Evolutionary conservation across 2,329 filamentous ascomycete genomes (phyloP), one percentile per base, ranked within the genome.

Genomic region (Xylaria polymorpha): DNA sequence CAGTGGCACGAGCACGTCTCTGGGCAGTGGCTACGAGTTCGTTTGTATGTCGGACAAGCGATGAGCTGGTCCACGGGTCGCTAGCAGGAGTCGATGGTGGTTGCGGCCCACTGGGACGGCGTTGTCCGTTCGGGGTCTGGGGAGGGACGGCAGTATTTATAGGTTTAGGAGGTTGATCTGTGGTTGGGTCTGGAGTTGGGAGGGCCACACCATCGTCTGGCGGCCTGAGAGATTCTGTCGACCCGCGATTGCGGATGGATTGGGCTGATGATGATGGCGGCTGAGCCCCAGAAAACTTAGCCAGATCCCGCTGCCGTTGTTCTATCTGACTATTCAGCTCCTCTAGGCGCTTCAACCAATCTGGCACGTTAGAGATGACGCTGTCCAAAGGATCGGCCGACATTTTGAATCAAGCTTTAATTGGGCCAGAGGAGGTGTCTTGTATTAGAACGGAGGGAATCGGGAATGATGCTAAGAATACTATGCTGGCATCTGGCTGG

Each of bases 311-410:
- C 80, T 91, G 89, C 67, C 89, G 87, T 75, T 86, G 82, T 67
- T 88, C 85, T 67, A 91, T 89, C 77, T 91, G 85, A 68, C 83
- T 82, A 75, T 84, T 89, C 66, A 91, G 83, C 61, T 89, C 85
- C 70, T 90, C 86, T 53, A 91, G 83, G 25, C 86, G 84, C 67
- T 81, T 81, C 44, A 87, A 80, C 89, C 89, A 91, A 76, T 86
- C 84, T 18, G 88, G 89, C 50, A 90, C 83, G 68, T 89, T 87
- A 71, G 78, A 81, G 63, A 83, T 81, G 44, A 91, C 81, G 67
- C 84, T 85, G 64, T 81, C 84, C 64, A 91, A 79, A 35, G 88
- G 85, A 68, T 90, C 88, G 80, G 87, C 86, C 70, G 83, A 81
- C 80, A 83, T 82, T 48, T 29, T 56, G 20, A 25, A 22, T 35